phyloP scores from a whole-genome alignment of 352 stramenopile species.

The Chrysophaeum taylorii region DNA sequence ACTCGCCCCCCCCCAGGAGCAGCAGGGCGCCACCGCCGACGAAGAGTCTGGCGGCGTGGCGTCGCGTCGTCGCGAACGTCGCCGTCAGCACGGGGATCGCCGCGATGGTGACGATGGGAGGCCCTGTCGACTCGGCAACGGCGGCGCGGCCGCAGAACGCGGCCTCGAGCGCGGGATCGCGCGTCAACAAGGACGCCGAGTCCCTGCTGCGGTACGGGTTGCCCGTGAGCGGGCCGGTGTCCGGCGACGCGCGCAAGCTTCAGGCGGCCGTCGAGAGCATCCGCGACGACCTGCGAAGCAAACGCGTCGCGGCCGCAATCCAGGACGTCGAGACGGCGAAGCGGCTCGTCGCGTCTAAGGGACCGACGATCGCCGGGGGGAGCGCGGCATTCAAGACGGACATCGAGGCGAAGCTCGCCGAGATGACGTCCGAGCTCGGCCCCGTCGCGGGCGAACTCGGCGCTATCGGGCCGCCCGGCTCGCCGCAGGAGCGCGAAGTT shows the following conservation, averaged over 20 bases:
- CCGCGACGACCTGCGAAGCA: conserved; percentile 50
- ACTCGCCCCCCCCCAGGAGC: too few relatives aligned
- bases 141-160: conserved; percentile 12
- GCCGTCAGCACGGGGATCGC: too few relatives aligned
- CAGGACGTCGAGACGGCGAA: conserved; percentile 49
- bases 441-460: conserved; percentile 37
- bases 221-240: conserved; percentile 34
- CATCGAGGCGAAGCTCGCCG: conserved; percentile 26
- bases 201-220: conserved; percentile 59
- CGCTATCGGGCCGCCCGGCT: conserved; percentile 41
- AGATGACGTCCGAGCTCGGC: conserved; percentile 38
- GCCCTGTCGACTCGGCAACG: too few relatives aligned
- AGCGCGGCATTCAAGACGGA: conserved; percentile 40
- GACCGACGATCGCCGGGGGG: conserved; percentile 42
- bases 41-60: too few relatives aligned
- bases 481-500: conserved; percentile 47
- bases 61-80: too few relatives aligned
- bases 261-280: conserved; percentile 56
- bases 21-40: too few relatives aligned
- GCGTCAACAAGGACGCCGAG: conserved; percentile 70
- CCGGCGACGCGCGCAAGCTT: conserved; percentile 48
- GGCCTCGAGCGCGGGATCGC: conserved; percentile 33
- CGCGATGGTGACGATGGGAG: too few relatives aligned
- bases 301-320: conserved; percentile 49
- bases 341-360: conserved; percentile 38